These are phyloP conservation scores for Hypoxylon sp. DNA, from an alignment of 2,329 filamentous ascomycete species.

Conservation along the genomic window DNA sequence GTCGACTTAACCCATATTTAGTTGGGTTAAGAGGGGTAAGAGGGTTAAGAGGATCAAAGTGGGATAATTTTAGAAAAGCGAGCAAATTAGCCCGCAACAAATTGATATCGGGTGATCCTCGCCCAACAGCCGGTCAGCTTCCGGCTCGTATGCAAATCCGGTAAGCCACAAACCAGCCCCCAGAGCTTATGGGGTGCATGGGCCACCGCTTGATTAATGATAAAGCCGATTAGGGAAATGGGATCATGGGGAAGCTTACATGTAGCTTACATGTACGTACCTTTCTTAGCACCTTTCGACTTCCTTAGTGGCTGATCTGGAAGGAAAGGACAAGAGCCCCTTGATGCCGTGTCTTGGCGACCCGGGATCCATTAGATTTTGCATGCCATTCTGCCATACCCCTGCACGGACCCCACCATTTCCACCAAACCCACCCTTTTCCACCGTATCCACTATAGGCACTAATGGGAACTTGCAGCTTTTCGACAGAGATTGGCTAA, in stretches of 20 bases:
- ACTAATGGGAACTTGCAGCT: slow-evolving; percentile 53
- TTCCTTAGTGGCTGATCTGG: slow-evolving; percentile 36
- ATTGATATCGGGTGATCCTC: slow-evolving; percentile 40
- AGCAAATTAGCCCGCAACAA: slow-evolving; percentile 47
- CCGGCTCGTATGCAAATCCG: slow-evolving; percentile 38
- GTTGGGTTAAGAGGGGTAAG: slow-evolving; percentile 32
- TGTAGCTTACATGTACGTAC: slow-evolving; percentile 17
- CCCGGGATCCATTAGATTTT: slow-evolving; percentile 49
- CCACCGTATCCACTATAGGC: slow-evolving; percentile 34
- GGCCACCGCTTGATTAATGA: slow-evolving; percentile 43
- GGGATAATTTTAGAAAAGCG: slow-evolving; percentile 47
- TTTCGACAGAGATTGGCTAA: slow-evolving; percentile 52
- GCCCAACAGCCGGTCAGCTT: slow-evolving; percentile 40
- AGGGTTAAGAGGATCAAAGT: slow-evolving; percentile 28
- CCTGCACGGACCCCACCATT: slow-evolving; percentile 28
- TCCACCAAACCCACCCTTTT: slow-evolving; percentile 18
- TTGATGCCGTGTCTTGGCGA: slow-evolving; percentile 49
- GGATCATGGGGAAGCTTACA: slow-evolving; percentile 41
- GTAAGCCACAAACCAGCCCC: slow-evolving; percentile 39
- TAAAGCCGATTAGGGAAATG: slow-evolving; percentile 32
- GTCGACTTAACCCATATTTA: slow-evolving; percentile 49
- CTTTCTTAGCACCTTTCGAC: not conserved
- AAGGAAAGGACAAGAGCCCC: slow-evolving; percentile 37
- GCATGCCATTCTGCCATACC: slow-evolving; percentile 23
- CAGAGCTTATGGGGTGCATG: slow-evolving; percentile 39